These are phyloP conservation scores for Trametes hirsuta DNA, from an alignment of 1,284 basidiomycete genomes.

Conservation along the genomic window DNA sequence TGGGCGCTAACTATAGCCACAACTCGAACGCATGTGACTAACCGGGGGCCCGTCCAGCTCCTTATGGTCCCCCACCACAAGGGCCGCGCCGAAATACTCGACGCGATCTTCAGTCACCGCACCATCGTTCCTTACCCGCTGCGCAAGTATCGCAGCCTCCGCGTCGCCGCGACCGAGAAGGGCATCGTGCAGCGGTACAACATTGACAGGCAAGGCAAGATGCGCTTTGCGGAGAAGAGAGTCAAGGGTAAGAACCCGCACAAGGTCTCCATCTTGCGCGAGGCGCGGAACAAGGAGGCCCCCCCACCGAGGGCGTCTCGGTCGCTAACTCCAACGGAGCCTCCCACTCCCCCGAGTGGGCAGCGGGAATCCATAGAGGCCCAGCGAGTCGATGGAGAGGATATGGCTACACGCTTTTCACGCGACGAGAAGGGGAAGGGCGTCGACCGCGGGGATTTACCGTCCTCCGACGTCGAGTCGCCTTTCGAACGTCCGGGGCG, in stretches of 20 bases:
- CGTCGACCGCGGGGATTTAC: neutral
- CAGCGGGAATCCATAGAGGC: no score
- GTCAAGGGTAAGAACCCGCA: constrained; percentile 2
- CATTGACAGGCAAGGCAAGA: neutral
- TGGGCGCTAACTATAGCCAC: no score
- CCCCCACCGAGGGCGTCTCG: neutral
- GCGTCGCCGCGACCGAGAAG: neutral
- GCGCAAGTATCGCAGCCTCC: neutral
- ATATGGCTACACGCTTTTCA: neutral
- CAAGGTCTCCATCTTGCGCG: neutral
- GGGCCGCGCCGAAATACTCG: neutral
- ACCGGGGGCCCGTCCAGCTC: no score
- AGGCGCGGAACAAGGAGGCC: neutral
- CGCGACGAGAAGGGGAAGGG: constrained; percentile 10
- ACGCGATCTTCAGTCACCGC: neutral
- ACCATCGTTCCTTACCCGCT: neutral
- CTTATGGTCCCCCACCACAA: neutral
- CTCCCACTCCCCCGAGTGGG: no score
- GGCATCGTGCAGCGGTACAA: neutral
- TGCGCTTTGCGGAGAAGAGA: neutral
- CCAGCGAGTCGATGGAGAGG: neutral
- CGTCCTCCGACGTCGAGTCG: neutral
- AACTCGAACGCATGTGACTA: no score
- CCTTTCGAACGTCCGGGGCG: constrained; percentile 7
- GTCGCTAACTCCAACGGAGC: no score